These are phyloP conservation scores for Fusarium xylarioides DNA, from an alignment of 2,329 filamentous ascomycete species.

Conservation along the genomic window DNA sequence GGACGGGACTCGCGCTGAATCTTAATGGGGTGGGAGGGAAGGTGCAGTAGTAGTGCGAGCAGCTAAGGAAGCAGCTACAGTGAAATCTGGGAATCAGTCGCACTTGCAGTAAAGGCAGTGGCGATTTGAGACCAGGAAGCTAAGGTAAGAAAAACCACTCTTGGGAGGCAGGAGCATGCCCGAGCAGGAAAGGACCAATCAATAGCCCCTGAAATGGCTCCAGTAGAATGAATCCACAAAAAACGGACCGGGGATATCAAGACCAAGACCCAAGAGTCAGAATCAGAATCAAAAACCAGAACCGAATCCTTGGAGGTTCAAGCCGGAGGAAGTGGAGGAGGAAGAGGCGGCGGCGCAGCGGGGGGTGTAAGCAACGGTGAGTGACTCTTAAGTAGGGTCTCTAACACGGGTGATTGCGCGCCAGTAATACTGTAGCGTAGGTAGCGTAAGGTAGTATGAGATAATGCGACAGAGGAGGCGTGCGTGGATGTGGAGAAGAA, in stretches of 20 bases:
- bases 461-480: constrained; percentile 41
- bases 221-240: constrained; percentile 22
- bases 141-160: constrained; percentile 25
- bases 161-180: constrained; percentile 22
- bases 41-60: constrained; percentile 35
- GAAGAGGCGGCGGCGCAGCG: constrained; percentile 29
- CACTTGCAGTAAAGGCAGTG: constrained; percentile 32
- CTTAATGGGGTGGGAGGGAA: constrained; percentile 39
- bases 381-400: constrained; percentile 26
- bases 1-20: constrained; percentile 40
- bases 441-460: constrained; percentile 19
- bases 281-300: constrained; percentile 14
- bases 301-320: constrained; percentile 2
- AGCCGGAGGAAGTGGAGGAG: constrained; percentile 29
- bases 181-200: constrained; percentile 25
- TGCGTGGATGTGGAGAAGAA: constrained; percentile 42
- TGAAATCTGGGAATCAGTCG: constrained; percentile 25
- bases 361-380: constrained; percentile 31
- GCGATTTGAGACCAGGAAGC: constrained; percentile 33
- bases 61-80: constrained; percentile 17
- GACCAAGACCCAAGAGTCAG: constrained; percentile 13
- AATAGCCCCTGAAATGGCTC: constrained; percentile 14
- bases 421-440: constrained; percentile 28
- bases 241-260: constrained; percentile 22
- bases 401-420: constrained; percentile 20